Base-by-base conservation (phyloP, 331 rosid genomes). In the Saraca asoca region DNA sequence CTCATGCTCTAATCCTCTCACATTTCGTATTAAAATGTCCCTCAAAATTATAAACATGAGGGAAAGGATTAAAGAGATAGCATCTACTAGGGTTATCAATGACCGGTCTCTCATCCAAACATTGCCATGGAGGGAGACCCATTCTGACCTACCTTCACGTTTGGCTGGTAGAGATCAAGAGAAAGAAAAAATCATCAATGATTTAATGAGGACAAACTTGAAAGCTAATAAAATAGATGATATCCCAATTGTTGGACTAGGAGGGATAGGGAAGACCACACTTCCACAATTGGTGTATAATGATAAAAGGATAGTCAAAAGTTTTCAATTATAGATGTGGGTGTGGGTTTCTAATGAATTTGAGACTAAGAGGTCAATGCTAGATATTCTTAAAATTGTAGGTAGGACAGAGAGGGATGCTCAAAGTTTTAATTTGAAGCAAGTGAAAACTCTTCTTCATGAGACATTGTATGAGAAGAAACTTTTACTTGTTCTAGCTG, bases 241-340 rank as follows among this genome's bases (percentile, higher is more conserved):
- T 7, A 19, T 60, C 7, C 38, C 66, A 0, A 60, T 60, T 2
- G 39, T 42, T 18, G 66, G 66, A 4, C 0, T 19, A 5, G 52
- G 51, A 60, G 66, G 52, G 41, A 10, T 68, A 11, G 80, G 80
- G 31, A 75, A 75, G 41, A 75, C 80, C 7, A 46, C 71, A 37
- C 66, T 68, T 53, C 49, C 71, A 4, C 68, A 69, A 5, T 37
- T 37, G 13, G 71, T 54, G 6, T 75, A 53, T 34, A n/a, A n/a
- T n/a, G n/a, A n/a, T n/a, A n/a, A n/a, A n/a, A n/a, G n/a, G n/a
- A n/a, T n/a, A n/a, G n/a, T n/a, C n/a, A n/a, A n/a, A n/a, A n/a
- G n/a, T n/a, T n/a, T n/a, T n/a, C n/a, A n/a, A n/a, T n/a, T n/a
- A n/a, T n/a, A n/a, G n/a, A n/a, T n/a, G n/a, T n/a, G n/a, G n/a